phyloP scores from a whole-genome alignment of 2,329 filamentous ascomycete genomes.

The Talaromyces albobiverticillius region DNA sequence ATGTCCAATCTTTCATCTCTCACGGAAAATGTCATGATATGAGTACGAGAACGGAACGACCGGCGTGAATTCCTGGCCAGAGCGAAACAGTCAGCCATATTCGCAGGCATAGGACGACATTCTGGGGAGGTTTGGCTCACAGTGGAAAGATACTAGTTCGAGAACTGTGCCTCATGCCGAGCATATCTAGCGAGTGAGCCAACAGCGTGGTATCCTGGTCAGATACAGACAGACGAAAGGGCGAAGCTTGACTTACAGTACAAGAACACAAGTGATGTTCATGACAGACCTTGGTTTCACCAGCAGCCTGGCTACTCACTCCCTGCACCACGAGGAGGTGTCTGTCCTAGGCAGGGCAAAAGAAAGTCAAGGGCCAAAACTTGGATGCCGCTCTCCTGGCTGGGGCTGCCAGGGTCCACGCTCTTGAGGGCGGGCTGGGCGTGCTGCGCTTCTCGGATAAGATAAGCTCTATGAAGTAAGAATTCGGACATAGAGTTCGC shows the following conservation, averaged over 20 bases:
- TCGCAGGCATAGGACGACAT: neutral
- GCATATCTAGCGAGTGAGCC: no score
- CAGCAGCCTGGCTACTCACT: neutral
- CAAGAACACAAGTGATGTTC: neutral
- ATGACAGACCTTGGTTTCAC: neutral
- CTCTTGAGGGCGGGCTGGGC: neutral
- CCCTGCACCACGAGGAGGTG: neutral
- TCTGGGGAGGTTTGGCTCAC: neutral
- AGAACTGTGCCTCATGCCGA: no score
- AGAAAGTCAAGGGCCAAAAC: neutral
- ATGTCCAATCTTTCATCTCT: neutral
- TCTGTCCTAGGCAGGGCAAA: neutral
- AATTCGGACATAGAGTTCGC: neutral
- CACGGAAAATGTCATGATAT: neutral
- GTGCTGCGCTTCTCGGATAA: neutral
- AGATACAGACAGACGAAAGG: neutral
- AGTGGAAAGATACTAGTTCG: no score
- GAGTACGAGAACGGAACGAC: neutral
- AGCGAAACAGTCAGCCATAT: neutral
- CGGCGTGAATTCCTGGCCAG: neutral
- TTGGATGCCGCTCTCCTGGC: neutral
- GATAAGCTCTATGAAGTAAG: neutral
- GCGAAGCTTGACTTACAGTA: neutral
- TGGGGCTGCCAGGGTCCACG: neutral
- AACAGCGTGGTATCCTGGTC: neutral